Base-by-base conservation (phyloP, 2,329 filamentous ascomycete genomes). In the Claviceps citrina region DNA sequence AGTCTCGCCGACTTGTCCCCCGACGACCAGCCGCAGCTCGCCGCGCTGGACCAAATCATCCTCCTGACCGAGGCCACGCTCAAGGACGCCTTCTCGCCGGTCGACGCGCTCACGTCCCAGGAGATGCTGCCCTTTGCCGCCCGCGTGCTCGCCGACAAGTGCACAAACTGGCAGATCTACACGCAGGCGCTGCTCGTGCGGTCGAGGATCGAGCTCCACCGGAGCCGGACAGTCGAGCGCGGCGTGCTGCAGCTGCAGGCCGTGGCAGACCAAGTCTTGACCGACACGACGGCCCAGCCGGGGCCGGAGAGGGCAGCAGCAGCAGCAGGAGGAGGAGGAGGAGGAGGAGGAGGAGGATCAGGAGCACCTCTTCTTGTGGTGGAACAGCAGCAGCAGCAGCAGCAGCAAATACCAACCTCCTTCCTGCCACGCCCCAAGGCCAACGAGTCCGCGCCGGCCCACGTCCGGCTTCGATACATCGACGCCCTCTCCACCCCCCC, bases 81-180 rank as follows among this genome's bases (percentile, higher is more conserved):
- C 44, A 93, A 83, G 45, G 94, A 96, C 53, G 86, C 84, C 0
- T 81, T 78, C 46, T 81, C 86, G 0, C 86, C 91, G 0, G 69
- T 77, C 1, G 81, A 96, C 55, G 80, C 83, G 0, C 66, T 98
- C 1, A 96, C 87, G 0, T 73, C 86, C n/a, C 87, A 96, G 60
- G 85, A 96, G 55, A 89, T 93, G 4, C 62, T 93, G 1, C 91
- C 91, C 0, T 98, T 89, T 55, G 91, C 91, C 1, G 81, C 79
- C 2, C 76, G 91, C 31, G 91, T 96, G 0, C 69, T 98, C 1
- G 74, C 82, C 7, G 86, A 91, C 44, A 87, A 89, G 49, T 82
- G 82, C 34, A 89, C 85, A 1, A 98, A 96, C 58, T 98, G 91
- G 91, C 91, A 96, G 57, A 80, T 95, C 26, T 96, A 96, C 56